Conservation (phyloP, 2,329 filamentous ascomycete genomes). For the Aureobasidium lini region DNA sequence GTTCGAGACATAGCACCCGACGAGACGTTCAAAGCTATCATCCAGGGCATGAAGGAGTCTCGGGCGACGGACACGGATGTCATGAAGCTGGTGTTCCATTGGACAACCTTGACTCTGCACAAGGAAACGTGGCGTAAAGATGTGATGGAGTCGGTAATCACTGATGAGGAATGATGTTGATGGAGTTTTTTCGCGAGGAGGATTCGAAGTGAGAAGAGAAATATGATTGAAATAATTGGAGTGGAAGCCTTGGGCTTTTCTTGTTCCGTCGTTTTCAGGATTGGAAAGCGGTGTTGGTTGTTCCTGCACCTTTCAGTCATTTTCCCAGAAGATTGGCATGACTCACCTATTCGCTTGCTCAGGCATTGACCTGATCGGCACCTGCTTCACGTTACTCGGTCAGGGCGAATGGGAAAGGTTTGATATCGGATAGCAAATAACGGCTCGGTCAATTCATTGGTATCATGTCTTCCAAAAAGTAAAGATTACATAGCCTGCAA, state of each 20-base stretch:
- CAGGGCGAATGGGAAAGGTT: no score
- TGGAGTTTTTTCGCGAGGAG: no score
- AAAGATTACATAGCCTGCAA: not conserved
- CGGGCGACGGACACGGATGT: not conserved
- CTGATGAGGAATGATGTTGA: no score
- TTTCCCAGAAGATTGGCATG: no score
- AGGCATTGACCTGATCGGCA: no score
- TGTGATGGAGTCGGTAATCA: not conserved
- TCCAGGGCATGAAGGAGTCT: not conserved
- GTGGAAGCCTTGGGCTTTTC: not conserved
- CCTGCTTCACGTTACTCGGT: not conserved
- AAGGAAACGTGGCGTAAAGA: not conserved
- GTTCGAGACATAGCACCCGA: not conserved
- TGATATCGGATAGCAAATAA: not conserved
- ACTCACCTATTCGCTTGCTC: no score
- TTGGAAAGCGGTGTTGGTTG: no score
- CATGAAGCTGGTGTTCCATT: not conserved
- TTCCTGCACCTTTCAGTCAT: no score
- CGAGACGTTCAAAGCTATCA: not conserved
- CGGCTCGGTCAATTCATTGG: slow-evolving; percentile 10
- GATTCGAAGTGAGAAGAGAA: no score
- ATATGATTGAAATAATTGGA: no score
- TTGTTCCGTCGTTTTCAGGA: no score
- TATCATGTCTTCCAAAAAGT: slow-evolving; percentile 12
- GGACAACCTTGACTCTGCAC: not conserved